Evolutionary conservation across 768 basidiomycete genomes (phyloP), one percentile per base, ranked within the genome.

Genomic region (Boletus subcaerulescens): DNA sequence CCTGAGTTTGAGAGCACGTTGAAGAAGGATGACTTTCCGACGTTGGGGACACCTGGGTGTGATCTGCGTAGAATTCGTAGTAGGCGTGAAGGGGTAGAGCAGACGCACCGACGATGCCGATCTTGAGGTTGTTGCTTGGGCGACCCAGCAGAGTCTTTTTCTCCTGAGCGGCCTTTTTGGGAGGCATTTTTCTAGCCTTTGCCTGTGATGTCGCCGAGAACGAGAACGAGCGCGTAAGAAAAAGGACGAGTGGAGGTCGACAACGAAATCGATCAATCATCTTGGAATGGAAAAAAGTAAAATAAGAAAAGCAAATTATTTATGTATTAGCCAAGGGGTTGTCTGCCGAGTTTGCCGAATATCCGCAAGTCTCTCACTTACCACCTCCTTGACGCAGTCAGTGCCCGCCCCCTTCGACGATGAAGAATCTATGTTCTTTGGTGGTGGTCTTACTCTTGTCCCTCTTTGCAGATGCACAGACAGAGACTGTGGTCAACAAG

Each of bases 21-120:
- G 84, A 99, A 99, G 75, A 98, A 96, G n/a, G 94, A 97, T 0
- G 92, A 94, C 74, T 99, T 98, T 59, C 97, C 97, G 62, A 98
- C 96, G 71, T 99, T 98, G 50, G 96, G 94, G 39, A 97, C 74
- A 70, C 91, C 91, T 93, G 7, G 48, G 39, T 43, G 29, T 38
- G 55, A 56, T 68, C 35, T 22, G 31, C 5, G 6, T 57, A 24
- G 29, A 48, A 40, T 54, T 31, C 26, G 36, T 8, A 18, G 46
- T 10, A 4, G 26, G 11, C 36, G 22, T 3, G 32, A 26, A 17
- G 11, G 29, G 31, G 36, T 2, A 24, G 35, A n/a, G 53, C 55
- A 58, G 58, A 65, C 74, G 82, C 86, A 92, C 92, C 95, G 80
- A 98, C 96, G 81, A 97, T 96, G 70, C 97, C 97, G 67, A 98